Base-by-base conservation (phyloP, 768 basidiomycete species). In the Rhizopogon sp. region DNA sequence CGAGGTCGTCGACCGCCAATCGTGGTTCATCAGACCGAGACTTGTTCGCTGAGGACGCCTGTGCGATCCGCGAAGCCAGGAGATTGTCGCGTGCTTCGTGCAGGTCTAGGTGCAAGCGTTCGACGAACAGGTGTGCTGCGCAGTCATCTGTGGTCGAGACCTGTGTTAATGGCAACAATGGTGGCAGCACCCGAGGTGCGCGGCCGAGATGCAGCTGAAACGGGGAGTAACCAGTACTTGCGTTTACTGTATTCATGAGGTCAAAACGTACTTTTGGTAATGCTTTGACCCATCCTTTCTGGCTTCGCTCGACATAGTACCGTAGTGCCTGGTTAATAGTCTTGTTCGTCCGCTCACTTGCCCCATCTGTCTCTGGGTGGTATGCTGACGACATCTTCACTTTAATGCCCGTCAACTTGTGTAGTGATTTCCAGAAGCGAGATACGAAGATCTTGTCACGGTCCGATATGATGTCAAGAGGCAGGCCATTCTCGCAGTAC, bases 361-460 rank as follows among this genome's bases (percentile, higher is more conserved):
- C 37, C 0, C 76, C 72, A 58, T 76, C 69, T 0, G 69, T 71
- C 55, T 76, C 65, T 0, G 72, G 74, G 41, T 77, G 76, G 45
- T 64, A 75, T 0, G 72, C 51, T 0, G 70, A 70, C 0, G 73
- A 75, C 62, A 70, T 58, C 16, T 61, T 64, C 0, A 73, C 52
- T 3, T 66, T 60, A 1, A 71, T 56, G 0, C 73, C 68, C 3
- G 66, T 57, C 4, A 64, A 45, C 7, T 20, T 35, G 10, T 53
- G 44, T 10, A 68, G 53, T 4, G 43, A 39, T 29, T 50, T 62
- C 75, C 65, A 76, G 56, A 77, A 69, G 1, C 25, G 11, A 6
- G 62, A 68, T 1, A 70, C 58, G 50, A 72, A 74, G 13, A 70
- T 54, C 50, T 70, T 64, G 40, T 74, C 70, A 6, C 68, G 51